Percentiles rank a stretch among this genome's conserved stretches.
These are phyloP conservation scores for Tolypocladium guangdongense DNA, from an alignment of 2,329 filamentous ascomycete genomes.

Conservation along the genomic window DNA sequence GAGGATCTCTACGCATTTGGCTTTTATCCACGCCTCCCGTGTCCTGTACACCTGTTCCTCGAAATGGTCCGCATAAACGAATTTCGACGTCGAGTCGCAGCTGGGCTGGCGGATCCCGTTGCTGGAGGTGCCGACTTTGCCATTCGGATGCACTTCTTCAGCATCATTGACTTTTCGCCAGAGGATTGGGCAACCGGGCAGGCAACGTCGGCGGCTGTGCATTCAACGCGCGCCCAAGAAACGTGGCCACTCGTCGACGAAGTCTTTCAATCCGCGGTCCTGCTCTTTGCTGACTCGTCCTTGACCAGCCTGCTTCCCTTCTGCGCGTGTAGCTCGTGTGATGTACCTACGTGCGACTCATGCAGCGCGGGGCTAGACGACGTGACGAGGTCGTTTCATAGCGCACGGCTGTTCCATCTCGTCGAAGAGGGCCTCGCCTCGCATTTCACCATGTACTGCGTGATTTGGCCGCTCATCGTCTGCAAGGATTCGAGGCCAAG, in stretches of 20 bases:
- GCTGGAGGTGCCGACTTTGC: not conserved
- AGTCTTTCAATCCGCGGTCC: slow-evolving; percentile 1
- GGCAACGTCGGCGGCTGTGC: not conserved
- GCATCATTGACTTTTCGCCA: slow-evolving; percentile 2
- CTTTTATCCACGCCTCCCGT: slow-evolving; percentile 5
- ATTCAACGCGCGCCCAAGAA: not conserved
- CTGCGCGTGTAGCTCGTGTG: not conserved
- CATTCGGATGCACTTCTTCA: not conserved
- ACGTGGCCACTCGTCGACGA: not conserved
- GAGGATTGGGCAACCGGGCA: slow-evolving; percentile 1
- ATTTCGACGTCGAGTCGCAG: slow-evolving; percentile 1
- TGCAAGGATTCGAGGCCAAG: not conserved
- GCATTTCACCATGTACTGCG: not conserved
- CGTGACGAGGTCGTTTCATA: not conserved
- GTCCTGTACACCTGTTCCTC: slow-evolving; percentile 2
- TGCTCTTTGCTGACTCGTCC: not conserved
- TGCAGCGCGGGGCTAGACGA: not conserved
- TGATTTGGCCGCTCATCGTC: not conserved
- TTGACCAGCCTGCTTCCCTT: not conserved
- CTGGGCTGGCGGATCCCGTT: not conserved
- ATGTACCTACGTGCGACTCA: not conserved
- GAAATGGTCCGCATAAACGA: slow-evolving; percentile 5
- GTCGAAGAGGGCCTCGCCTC: not conserved
- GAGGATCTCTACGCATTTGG: not conserved
- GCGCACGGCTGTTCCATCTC: not conserved